These are phyloP conservation scores for Poronia punctata DNA, from an alignment of 495 filamentous ascomycete species.

Conservation along the genomic window DNA sequence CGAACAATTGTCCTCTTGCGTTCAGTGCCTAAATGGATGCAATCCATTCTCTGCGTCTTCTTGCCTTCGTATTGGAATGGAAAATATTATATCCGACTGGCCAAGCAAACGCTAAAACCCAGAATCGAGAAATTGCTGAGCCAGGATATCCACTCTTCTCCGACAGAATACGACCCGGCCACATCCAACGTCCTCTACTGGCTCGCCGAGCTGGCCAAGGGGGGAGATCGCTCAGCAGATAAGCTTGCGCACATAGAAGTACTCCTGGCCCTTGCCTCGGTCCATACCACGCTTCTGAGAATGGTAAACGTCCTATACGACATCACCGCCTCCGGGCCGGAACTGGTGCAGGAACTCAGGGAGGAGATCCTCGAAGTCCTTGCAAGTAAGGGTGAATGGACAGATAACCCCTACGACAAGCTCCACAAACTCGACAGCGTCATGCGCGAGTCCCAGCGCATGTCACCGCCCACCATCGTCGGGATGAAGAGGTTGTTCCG, in stretches of 20 bases:
- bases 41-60: neutral
- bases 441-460: conserved; percentile 5
- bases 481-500: conserved; percentile 5
- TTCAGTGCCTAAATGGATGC: neutral
- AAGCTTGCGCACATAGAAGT: neutral
- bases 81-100: neutral
- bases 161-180: neutral
- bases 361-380: neutral
- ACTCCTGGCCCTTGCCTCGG: neutral
- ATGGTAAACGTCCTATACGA: conserved; percentile 7
- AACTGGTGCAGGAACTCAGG: neutral
- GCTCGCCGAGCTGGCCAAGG: conserved; percentile 4
- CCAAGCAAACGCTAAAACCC: neutral
- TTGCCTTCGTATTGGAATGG: neutral
- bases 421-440: conserved; percentile 8
- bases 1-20: neutral
- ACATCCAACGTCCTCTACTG: conserved; percentile 1
- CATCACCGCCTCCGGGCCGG: neutral
- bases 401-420: neutral
- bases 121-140: neutral
- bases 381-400: neutral
- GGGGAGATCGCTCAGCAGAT: neutral
- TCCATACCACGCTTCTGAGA: conserved; percentile 3
- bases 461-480: neutral
- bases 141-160: neutral